Base-by-base conservation (phyloP, 805 yeast genomes). In the Cyberlindnera mycetangii region DNA sequence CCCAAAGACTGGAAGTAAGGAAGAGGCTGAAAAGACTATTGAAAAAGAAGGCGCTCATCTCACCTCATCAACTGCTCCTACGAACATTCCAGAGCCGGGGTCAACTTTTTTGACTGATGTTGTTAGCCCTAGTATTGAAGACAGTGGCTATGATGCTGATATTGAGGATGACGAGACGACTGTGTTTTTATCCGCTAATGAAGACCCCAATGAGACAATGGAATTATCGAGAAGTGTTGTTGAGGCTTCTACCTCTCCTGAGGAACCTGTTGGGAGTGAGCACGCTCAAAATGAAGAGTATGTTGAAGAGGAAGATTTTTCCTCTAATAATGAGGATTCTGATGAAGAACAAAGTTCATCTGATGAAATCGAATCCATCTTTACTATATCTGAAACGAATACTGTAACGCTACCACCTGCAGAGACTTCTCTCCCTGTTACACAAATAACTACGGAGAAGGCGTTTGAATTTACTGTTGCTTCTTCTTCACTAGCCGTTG, bases 131-230 rank as follows among this genome's bases (percentile, higher is more conserved):
- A n/a, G n/a, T n/a, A n/a, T n/a, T 17, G 44, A 31, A 10, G 49
- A 46, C 20, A 37, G 39, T 18, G 48, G 43, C 22, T 32, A 43
- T 22, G 51, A 44, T 17, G 42, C 45, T 21, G 46, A 44, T 16
- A 16, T 16, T 30, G 50, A 42, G 25, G 43, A 40, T 2, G 34
- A 22, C 15, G 38, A 35, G 3, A 11, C 28, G 14, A 5, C 28
- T 5, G 28, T 25, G 10, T 10, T 6, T 14, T 5, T 5, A n/a
- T 16, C 27, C 20, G 17, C 12, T 24, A 17, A 5, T 19, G 16
- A 5, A 10, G 32, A 32, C 17, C 21, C 21, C 8, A 27, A 33
- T 5, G 39, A 25, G 12, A 18, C 32, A 10, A 27, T n/a, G 6
- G 33, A 37, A 16, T 12, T 17, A 17, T 12, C 12, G 21, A 27